Percentiles rank a stretch among this genome's conserved stretches.
phyloP scores from a whole-genome alignment of 345 rosid genomes.

The Salix udensis region DNA sequence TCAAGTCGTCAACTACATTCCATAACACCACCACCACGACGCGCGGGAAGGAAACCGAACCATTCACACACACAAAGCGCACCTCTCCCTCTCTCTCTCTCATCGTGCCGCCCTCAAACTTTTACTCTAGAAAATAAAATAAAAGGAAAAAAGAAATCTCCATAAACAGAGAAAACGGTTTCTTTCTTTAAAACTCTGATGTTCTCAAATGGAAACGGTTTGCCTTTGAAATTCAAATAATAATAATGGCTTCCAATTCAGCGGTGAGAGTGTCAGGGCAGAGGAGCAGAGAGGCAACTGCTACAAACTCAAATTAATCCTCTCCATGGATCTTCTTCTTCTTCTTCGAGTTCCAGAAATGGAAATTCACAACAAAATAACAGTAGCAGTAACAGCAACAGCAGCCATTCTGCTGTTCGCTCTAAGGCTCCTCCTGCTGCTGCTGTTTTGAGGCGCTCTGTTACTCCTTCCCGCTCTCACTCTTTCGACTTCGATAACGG shows the following conservation, averaged over 20 bases:
- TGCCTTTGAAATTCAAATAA: not conserved
- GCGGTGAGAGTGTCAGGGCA: slow-evolving; percentile 28
- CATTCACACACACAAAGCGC: not conserved
- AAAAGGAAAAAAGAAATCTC: not conserved
- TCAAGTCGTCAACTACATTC: not conserved
- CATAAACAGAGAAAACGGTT: not conserved
- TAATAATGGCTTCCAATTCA: slow-evolving; percentile 34
- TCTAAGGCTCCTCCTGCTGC: slow-evolving; percentile 14
- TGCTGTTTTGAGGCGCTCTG: slow-evolving; percentile 52
- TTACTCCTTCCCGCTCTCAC: slow-evolving; percentile 57
- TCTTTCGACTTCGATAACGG: slow-evolving; percentile 46
- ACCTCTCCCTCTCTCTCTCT: not conserved
- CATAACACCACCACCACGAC: not conserved
- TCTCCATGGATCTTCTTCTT: slow-evolving; percentile 20
- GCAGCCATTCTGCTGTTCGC: slow-evolving; percentile 23
- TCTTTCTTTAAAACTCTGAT: slow-evolving; percentile 11
- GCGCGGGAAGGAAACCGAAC: slow-evolving; percentile 3
- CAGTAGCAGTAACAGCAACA: not conserved
- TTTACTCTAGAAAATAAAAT: not conserved
- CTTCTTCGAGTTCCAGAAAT: slow-evolving; percentile 36
- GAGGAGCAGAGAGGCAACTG: slow-evolving; percentile 30
- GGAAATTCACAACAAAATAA: slow-evolving; percentile 20
- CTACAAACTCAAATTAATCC: slow-evolving; percentile 23
- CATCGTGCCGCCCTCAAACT: slow-evolving; percentile 42
- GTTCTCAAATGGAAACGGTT: not conserved